Conservation (phyloP, 2,329 filamentous ascomycete genomes). For the Epichloe glyceriae region DNA sequence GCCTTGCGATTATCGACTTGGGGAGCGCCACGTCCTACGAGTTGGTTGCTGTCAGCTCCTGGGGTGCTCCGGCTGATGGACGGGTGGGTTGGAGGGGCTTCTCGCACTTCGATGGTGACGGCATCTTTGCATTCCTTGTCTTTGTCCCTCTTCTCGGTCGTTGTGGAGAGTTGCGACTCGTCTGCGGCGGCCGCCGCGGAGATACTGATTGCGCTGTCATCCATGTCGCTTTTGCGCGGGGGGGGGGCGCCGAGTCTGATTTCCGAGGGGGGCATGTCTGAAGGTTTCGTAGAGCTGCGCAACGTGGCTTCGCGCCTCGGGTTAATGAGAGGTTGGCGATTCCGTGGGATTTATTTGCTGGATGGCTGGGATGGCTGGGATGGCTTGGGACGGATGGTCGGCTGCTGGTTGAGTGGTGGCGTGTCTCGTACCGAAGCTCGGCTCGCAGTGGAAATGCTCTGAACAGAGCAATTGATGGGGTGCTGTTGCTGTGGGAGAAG, state of each 20-base stretch:
- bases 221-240: slow-evolving; percentile 28
- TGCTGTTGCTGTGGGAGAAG: too few species aligned
- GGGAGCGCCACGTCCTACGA: slow-evolving; percentile 62
- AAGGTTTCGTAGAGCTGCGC: slow-evolving; percentile 1
- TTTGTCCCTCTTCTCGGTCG: slow-evolving; percentile 17
- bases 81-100: too few species aligned
- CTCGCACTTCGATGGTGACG: slow-evolving; percentile 39
- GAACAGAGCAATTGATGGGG: too few species aligned
- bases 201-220: slow-evolving; percentile 21
- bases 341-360: too few species aligned
- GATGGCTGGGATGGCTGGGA: too few species aligned
- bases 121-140: slow-evolving; percentile 23
- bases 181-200: slow-evolving; percentile 5
- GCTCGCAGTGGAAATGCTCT: too few species aligned
- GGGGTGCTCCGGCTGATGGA: not conserved
- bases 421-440: too few species aligned
- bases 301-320: too few species aligned
- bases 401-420: too few species aligned
- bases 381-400: too few species aligned
- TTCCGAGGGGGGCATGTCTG: slow-evolving; percentile 43
- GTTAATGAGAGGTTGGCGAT: too few species aligned
- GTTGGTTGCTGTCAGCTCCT: too few species aligned
- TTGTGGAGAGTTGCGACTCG: not conserved
- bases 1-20: slow-evolving; percentile 66
- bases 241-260: slow-evolving; percentile 24